phyloP scores from a whole-genome alignment of 192 early-diverging fungal genomes.

The Coemansia sp. region DNA sequence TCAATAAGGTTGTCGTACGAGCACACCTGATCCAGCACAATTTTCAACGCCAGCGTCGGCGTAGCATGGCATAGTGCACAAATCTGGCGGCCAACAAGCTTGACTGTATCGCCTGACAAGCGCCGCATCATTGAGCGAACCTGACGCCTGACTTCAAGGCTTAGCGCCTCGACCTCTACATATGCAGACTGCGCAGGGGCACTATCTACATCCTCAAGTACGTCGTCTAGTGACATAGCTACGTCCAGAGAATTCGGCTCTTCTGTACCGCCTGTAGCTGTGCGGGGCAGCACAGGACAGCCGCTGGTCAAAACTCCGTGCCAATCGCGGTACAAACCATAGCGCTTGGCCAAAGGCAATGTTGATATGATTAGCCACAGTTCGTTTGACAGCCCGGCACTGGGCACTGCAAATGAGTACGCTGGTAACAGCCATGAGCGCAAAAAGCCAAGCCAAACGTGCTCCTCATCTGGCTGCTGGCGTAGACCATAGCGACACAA shows the following conservation, averaged over 20 bases:
- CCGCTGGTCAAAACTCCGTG: constrained; percentile 25
- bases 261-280: not conserved
- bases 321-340: constrained; percentile 41
- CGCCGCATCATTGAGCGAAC: constrained; percentile 52
- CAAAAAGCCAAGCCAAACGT: constrained; percentile 32
- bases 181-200: constrained; percentile 5
- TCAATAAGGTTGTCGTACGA: constrained; percentile 52
- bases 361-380: constrained; percentile 42
- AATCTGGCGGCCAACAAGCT: constrained; percentile 42
- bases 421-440: constrained; percentile 49
- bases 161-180: constrained; percentile 35
- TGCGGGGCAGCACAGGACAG: constrained; percentile 23
- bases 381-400: constrained; percentile 49
- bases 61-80: constrained; percentile 45
- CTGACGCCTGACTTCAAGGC: constrained; percentile 31
- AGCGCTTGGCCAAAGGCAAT: constrained; percentile 31
- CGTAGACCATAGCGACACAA: constrained; percentile 39
- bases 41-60: constrained; percentile 37
- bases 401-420: constrained; percentile 31
- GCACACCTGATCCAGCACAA: constrained; percentile 50
- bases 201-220: constrained; percentile 13
- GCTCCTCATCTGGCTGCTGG: constrained; percentile 4
- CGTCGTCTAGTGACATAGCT: constrained; percentile 45
- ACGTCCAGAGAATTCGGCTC: constrained; percentile 9
- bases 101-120: constrained; percentile 47